Evolutionary conservation across 1,139 yeast genomes (phyloP).

Genomic region (Geotrichum fermentans): DNA sequence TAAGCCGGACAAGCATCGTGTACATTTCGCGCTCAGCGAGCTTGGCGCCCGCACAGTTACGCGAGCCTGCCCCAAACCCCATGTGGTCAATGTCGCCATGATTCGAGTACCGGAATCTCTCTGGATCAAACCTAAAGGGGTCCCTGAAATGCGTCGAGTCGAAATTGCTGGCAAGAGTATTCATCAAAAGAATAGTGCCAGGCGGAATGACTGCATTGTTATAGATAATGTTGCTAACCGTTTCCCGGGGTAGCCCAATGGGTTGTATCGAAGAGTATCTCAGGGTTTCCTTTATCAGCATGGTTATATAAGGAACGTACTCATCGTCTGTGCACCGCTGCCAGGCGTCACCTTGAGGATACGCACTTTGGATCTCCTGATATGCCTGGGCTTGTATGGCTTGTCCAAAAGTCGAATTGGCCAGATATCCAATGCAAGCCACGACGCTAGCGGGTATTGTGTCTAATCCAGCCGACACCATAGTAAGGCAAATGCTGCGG

Average conservation of each 20-base stretch:
- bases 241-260: slow-evolving; percentile 57
- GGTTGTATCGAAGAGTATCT: slow-evolving; percentile 64
- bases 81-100: slow-evolving; percentile 39
- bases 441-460: slow-evolving; percentile 63
- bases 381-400: slow-evolving; percentile 45
- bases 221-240: slow-evolving; percentile 48
- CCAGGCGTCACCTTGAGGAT: slow-evolving; percentile 46
- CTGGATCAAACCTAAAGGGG: slow-evolving; percentile 54
- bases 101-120: slow-evolving; percentile 48
- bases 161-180: slow-evolving; percentile 67
- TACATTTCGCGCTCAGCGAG: slow-evolving; percentile 63
- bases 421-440: slow-evolving; percentile 58
- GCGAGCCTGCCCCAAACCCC: slow-evolving; percentile 64
- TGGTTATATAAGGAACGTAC: slow-evolving; percentile 49
- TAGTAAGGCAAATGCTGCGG: slow-evolving; percentile 61
- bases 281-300: slow-evolving; percentile 59
- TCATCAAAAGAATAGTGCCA: slow-evolving; percentile 57
- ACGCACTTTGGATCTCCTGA: slow-evolving; percentile 36
- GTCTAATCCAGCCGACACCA: slow-evolving; percentile 78
- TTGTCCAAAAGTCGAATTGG: slow-evolving; percentile 46
- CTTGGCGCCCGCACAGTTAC: slow-evolving; percentile 64
- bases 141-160: slow-evolving; percentile 45
- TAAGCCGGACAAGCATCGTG: slow-evolving; percentile 41
- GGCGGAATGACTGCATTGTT: slow-evolving; percentile 46
- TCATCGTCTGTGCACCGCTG: slow-evolving; percentile 37